Evolutionary conservation across 1,139 yeast genomes (phyloP), one percentile per base, ranked within the genome.

Genomic region (Hansenula sp.): DNA sequence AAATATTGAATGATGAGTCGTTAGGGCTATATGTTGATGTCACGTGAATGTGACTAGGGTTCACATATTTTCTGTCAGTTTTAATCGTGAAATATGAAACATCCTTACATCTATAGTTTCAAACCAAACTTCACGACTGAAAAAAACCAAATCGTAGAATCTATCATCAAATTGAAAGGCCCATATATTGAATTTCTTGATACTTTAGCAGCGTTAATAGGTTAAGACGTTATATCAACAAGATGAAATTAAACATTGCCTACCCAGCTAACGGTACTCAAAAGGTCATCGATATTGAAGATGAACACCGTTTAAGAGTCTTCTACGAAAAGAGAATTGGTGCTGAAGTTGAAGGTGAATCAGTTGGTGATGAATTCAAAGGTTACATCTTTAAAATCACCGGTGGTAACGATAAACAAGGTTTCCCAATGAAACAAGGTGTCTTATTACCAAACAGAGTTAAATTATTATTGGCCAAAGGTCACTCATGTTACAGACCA

Each of bases 351-450:
- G 96, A 90, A 70, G 99, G 98, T 76, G 99, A 93, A 78, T 76
- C 89, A 60, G 86, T 93, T 66, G 96, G 96, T 69, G 99, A 94
- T 67, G 98, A 91, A 79, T 91, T 91, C 94, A 91, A 90, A 79
- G 99, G 99, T 69, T 93, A 93, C 91, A 76, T 90, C 71, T 91
- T 93, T 88, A 93, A 84, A 82, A 91, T 93, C 76, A 79, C 98
- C 65, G 99, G 99, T 72, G 99, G 99, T 85, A 94, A 94, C 87
- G 99, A 93, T 81, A 93, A 93, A 81, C 99, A 93, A 82, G 99
- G 99, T 81, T 94, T 93, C 96, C 98, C 99, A 79, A 93, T 94
- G 99, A 93, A 91, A 78, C 99, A 93, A 80, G 97, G 97, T 84
- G 99, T 93, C 61, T 81, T 93, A 84, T 95, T 89, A 81, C 98